Evolutionary conservation across 2,329 filamentous ascomycete species (phyloP).

Genomic region (Penicillium italicum): DNA sequence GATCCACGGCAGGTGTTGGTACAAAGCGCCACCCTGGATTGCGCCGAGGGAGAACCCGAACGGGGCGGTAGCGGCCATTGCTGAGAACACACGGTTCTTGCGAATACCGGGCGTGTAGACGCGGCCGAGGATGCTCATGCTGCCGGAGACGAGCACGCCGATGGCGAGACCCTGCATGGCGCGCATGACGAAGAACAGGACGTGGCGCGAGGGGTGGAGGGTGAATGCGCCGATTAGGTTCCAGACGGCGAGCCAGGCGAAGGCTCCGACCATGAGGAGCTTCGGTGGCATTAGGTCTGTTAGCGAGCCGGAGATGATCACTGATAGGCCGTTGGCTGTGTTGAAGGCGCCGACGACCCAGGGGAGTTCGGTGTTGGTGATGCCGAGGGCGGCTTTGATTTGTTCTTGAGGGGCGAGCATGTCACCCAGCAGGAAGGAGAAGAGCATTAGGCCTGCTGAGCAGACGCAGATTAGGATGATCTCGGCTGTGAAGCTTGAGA

Average conservation of each 20-base stretch:
- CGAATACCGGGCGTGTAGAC: conserved; percentile 45
- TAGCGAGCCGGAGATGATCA: conserved; percentile 39
- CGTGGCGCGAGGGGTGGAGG: conserved; percentile 33
- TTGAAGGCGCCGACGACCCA: conserved; percentile 46
- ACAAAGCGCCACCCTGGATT: conserved; percentile 43
- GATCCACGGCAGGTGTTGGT: conserved; percentile 42
- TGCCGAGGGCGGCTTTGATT: conserved; percentile 37
- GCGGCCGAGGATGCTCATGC: conserved; percentile 47
- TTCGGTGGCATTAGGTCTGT: conserved; percentile 44
- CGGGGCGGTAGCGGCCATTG: conserved; percentile 50
- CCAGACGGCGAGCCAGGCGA: conserved; percentile 43
- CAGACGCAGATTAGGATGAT: conserved; percentile 43
- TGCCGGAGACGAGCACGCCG: conserved; percentile 49
- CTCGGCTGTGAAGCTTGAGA: conserved; percentile 41
- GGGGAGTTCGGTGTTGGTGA: conserved; percentile 40
- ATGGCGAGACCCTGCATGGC: conserved; percentile 49
- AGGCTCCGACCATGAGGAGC: conserved; percentile 42
- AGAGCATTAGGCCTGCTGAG: conserved; percentile 44
- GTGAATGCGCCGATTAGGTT: conserved; percentile 39
- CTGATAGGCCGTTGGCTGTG: conserved; percentile 43
- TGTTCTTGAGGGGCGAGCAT: conserved; percentile 41
- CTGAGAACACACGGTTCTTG: conserved; percentile 49
- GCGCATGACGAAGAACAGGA: conserved; percentile 39
- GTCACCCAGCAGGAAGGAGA: conserved; percentile 43
- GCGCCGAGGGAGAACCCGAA: conserved; percentile 45